Conservation (phyloP, 164 flowering plant species). For the Chimonanthus salicifolius region DNA sequence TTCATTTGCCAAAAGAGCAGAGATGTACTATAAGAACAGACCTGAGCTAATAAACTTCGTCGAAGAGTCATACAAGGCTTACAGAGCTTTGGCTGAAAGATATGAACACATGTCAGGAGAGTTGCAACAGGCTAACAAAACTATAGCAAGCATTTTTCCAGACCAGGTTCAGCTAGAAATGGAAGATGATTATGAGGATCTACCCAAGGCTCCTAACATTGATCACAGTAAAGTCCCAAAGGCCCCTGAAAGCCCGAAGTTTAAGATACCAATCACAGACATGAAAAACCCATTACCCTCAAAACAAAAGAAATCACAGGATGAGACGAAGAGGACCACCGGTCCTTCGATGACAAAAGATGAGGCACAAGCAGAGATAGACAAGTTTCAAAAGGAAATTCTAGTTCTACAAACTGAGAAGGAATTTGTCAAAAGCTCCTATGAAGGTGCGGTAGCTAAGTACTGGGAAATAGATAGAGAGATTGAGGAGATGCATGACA, state of each 20-base stretch:
- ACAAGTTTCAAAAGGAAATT: constrained; percentile 59
- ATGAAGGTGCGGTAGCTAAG: constrained; percentile 42
- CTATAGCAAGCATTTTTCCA: constrained; percentile 73
- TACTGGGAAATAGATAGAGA: constrained; percentile 60
- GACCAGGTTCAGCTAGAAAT: constrained; percentile 49
- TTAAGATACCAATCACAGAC: constrained; percentile 21
- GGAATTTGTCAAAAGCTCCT: constrained; percentile 66
- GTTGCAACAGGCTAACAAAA: constrained; percentile 67
- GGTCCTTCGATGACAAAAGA: constrained; percentile 18
- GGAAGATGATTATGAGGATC: constrained; percentile 19
- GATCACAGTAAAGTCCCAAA: constrained; percentile 6
- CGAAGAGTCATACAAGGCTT: constrained; percentile 63
- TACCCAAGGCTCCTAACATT: not conserved
- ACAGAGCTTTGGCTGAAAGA: constrained; percentile 82
- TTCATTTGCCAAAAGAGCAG: constrained; percentile 69
- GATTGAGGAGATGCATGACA: constrained; percentile 48
- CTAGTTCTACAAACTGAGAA: constrained; percentile 68
- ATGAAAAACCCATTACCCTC: constrained; percentile 17
- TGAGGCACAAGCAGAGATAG: constrained; percentile 32
- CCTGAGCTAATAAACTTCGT: constrained; percentile 70
- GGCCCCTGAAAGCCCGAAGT: constrained; percentile 18
- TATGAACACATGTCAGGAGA: constrained; percentile 75
- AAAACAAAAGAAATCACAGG: constrained; percentile 21
- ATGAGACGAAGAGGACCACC: constrained; percentile 17
- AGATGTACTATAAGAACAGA: constrained; percentile 74